Evolutionary conservation across 441 rosid species (phyloP), one percentile per base, ranked within the genome.

Genomic region (Bocquillonia castaneifolia): DNA sequence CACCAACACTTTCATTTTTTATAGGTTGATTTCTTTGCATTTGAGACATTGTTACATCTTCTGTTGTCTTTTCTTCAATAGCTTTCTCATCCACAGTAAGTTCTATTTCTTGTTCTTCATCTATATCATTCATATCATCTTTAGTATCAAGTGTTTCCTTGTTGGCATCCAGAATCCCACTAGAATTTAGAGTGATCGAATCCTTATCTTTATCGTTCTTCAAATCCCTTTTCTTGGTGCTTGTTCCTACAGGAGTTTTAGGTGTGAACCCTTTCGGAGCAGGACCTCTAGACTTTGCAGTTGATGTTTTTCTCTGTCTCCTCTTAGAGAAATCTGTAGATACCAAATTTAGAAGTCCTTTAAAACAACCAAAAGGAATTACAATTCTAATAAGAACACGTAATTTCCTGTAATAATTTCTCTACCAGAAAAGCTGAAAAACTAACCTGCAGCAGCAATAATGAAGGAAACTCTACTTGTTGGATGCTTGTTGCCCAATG

Each of bases 291-390:
- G 91, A 76, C 59, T 80, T 81, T 29, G 85, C 78, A 48, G 77
- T 69, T 18, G 88, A 72, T 28, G 67, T 56, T 73, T 71, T 87
- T 74, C 82, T 84, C 25, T 72, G 85, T 77, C 81, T 93, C 86
- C 80, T 83, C 83, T 74, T 80, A 10, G 90, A 78, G 81, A 84
- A 93, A 76, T 93, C 99, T 91, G 79, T 66, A 56, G 6, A 77
- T 56, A 67, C 5, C 18, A 61, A 52, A 67, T 59, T 56, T 26
- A 22, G 28, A 17, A 67, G 40, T 47, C 15, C 28, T 52, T 2
- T 26, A 8, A 72, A 20, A 60, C 42, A 18, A 71, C 20, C 58
- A 64, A 36, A n/a, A n/a, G n/a, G 10, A 63, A 54, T 28, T 39
- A 28, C 47, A 42, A 17, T 23, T 57, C 40, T 3, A 42, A 40